phyloP scores from a whole-genome alignment of 2,329 filamentous ascomycete species.

The Elsinoe fawcettii region DNA sequence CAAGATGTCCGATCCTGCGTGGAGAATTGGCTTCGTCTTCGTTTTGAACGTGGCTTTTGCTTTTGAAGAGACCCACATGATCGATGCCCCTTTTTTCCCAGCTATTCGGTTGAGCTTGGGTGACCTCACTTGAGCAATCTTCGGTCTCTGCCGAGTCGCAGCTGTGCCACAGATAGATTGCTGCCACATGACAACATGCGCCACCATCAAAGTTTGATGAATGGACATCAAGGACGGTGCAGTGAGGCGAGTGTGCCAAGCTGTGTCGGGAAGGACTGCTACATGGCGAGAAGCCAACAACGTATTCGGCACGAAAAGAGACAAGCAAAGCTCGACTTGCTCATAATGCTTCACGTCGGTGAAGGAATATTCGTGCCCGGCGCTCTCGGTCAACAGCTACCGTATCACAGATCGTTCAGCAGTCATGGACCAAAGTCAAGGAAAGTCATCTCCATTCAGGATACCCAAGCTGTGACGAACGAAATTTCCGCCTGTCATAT shows the following conservation, averaged over 20 bases:
- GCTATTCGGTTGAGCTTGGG: background rate
- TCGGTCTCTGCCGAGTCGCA: background rate
- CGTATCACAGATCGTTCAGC: too few relatives aligned
- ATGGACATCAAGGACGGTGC: too few relatives aligned
- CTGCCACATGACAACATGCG: background rate
- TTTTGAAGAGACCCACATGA: background rate
- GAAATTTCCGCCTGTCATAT: background rate
- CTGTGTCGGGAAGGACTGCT: too few relatives aligned
- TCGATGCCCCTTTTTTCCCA: background rate
- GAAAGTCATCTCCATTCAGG: background rate
- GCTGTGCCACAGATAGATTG: slow-evolving; percentile 1
- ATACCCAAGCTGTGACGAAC: background rate
- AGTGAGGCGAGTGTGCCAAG: too few relatives aligned
- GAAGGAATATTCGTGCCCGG: too few relatives aligned
- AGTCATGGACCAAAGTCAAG: background rate
- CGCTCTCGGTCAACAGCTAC: too few relatives aligned
- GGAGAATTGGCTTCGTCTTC: background rate
- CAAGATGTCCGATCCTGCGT: background rate
- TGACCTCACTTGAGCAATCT: background rate
- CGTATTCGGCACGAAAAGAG: too few relatives aligned
- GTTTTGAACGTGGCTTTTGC: slow-evolving; percentile 1
- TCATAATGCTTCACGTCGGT: too few relatives aligned
- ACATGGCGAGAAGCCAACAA: too few relatives aligned
- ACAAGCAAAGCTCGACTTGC: too few relatives aligned
- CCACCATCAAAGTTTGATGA: background rate